Conservation (phyloP, 106 monocot species). For the Triglochin maritima region DNA sequence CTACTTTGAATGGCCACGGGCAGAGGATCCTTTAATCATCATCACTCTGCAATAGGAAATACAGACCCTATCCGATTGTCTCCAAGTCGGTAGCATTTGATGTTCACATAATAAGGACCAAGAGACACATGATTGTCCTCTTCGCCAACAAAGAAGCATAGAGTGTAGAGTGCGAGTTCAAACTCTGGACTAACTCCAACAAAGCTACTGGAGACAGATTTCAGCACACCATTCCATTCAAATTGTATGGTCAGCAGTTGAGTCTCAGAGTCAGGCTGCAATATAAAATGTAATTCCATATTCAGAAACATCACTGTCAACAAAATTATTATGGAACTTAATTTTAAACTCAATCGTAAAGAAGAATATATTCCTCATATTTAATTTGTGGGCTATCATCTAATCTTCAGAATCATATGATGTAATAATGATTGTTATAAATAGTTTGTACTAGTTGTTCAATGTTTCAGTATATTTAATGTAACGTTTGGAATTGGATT, state of each 20-base stretch:
- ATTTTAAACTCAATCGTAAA: background rate
- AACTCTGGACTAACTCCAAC: slow-evolving; percentile 95
- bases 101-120: slow-evolving; percentile 82
- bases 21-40: background rate
- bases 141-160: slow-evolving; percentile 64
- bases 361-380: background rate
- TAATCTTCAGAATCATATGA: too few relatives aligned
- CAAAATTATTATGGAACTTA: background rate
- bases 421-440: too few relatives aligned
- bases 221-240: slow-evolving; percentile 90
- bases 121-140: slow-evolving; percentile 73
- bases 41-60: slow-evolving; percentile 66
- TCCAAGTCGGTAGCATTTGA: slow-evolving; percentile 82
- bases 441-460: background rate
- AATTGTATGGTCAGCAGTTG: slow-evolving; percentile 94
- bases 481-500: background rate
- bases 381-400: too few relatives aligned
- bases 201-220: slow-evolving; percentile 77
- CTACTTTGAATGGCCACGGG: too few relatives aligned
- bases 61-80: slow-evolving; percentile 61
- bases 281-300: background rate
- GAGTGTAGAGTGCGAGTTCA: slow-evolving; percentile 86
- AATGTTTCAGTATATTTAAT: background rate
- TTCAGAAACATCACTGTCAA: background rate
- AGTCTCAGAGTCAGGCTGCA: slow-evolving; percentile 90